Conservation (phyloP, 306 rosid species). For the Mimosa pudica region DNA sequence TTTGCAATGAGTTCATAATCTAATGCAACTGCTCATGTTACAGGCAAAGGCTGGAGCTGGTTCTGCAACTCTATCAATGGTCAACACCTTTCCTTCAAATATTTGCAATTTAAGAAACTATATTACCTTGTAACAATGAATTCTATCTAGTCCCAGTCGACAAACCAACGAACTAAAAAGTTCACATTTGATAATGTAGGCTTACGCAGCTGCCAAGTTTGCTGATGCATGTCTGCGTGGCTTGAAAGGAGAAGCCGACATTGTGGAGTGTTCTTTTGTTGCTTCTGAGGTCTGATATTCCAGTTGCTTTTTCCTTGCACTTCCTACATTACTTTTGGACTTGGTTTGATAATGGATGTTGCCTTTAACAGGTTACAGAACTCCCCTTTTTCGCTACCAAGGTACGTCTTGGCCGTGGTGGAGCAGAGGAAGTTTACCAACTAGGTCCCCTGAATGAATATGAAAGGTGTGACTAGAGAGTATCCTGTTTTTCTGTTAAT, state of each 20-base stretch:
- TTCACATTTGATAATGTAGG: constrained; percentile 51
- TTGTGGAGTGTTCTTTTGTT: constrained; percentile 82
- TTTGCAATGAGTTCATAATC: constrained; percentile 16
- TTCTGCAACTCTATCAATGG: constrained; percentile 96
- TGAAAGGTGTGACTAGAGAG: constrained; percentile 58
- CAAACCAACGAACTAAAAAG: constrained; percentile 8
- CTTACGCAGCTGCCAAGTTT: constrained; percentile 91
- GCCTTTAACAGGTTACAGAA: constrained; percentile 70
- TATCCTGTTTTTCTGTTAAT: neutral
- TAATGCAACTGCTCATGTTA: constrained; percentile 36
- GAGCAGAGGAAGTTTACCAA: constrained; percentile 76
- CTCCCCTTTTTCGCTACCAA: constrained; percentile 90
- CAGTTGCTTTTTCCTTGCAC: neutral
- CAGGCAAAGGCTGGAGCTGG: constrained; percentile 99
- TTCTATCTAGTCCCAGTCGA: constrained; percentile 13
- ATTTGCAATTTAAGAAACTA: constrained; percentile 3
- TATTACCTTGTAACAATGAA: neutral
- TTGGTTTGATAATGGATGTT: constrained; percentile 7
- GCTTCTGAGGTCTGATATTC: constrained; percentile 64
- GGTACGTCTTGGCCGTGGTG: constrained; percentile 81
- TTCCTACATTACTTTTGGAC: neutral
- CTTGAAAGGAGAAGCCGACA: constrained; percentile 79
- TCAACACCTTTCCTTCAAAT: constrained; percentile 31
- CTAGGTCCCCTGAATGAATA: constrained; percentile 85
- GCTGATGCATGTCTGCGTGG: constrained; percentile 78